Percentiles rank a stretch among this genome's conserved stretches.
These are phyloP conservation scores for Isoetes engelmannii DNA, from an alignment of 83 land plant genomes.

Conservation along the genomic window DNA sequence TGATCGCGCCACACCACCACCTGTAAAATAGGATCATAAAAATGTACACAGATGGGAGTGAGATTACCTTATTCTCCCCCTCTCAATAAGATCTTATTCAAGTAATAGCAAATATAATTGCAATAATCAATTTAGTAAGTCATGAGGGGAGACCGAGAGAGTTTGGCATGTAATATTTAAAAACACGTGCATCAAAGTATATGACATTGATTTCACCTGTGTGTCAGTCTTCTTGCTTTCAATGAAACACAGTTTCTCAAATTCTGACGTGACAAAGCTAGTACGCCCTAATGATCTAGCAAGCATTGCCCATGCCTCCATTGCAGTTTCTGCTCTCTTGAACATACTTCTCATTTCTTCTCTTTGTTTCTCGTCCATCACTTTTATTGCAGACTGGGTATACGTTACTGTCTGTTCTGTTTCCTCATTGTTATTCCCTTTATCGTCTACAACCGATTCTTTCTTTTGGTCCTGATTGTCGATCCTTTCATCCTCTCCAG, in stretches of 20 bases:
- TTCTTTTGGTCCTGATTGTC: slow-evolving; percentile 1
- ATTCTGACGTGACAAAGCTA: slow-evolving; percentile 92
- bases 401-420: slow-evolving; percentile 33
- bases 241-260: slow-evolving; percentile 87
- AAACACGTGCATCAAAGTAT: too few species aligned
- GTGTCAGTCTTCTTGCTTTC: slow-evolving; percentile 87
- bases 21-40: slow-evolving; percentile 27
- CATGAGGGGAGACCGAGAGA: too few species aligned
- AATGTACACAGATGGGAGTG: neutral
- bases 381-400: slow-evolving; percentile 29
- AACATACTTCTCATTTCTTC: slow-evolving; percentile 75
- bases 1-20: slow-evolving; percentile 93
- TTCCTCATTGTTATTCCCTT: neutral
- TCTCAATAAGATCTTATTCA: too few species aligned
- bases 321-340: slow-evolving; percentile 81
- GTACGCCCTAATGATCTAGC: slow-evolving; percentile 79
- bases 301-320: slow-evolving; percentile 98
- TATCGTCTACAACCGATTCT: slow-evolving; percentile 1
- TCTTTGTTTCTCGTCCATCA: slow-evolving; percentile 33
- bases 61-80: too few species aligned
- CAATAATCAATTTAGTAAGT: too few species aligned
- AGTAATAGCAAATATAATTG: too few species aligned
- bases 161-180: too few species aligned
- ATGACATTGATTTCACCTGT: slow-evolving; percentile 37
- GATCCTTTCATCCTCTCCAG: neutral